Conservation (phyloP, 164 flowering plant genomes). For the Piper betle region DNA sequence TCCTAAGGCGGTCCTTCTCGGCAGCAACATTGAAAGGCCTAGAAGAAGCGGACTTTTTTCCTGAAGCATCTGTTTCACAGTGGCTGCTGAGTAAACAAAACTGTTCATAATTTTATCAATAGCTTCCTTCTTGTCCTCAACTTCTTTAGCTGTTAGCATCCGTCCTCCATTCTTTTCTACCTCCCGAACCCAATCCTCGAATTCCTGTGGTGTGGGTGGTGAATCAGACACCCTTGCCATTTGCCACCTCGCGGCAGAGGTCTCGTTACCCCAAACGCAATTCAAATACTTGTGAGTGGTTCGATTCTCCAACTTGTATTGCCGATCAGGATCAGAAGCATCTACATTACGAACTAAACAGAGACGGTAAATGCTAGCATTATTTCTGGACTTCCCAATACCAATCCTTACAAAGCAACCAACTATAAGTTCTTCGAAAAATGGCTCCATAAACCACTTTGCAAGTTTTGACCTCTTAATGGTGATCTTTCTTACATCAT, state of each 20-base stretch:
- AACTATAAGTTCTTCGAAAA: constrained; percentile 83
- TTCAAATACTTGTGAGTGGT: constrained; percentile 79
- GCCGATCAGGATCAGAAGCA: constrained; percentile 61
- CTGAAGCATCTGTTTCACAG: constrained; percentile 90
- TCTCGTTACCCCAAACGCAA: constrained; percentile 73
- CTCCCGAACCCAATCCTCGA: constrained; percentile 66
- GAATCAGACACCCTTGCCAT: constrained; percentile 93
- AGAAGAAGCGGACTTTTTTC: constrained; percentile 80
- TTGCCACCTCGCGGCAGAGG: constrained; percentile 91
- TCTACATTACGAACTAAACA: constrained; percentile 85
- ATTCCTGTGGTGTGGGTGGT: constrained; percentile 65
- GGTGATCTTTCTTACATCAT: constrained; percentile 73
- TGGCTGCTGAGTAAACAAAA: constrained; percentile 76
- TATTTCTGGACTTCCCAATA: constrained; percentile 63
- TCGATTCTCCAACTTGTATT: constrained; percentile 74
- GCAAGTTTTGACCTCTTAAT: constrained; percentile 79
- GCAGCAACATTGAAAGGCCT: constrained; percentile 80
- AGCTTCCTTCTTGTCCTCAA: constrained; percentile 64
- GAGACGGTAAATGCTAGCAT: constrained; percentile 59
- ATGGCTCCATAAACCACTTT: constrained; percentile 94
- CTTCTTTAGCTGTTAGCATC: constrained; percentile 60
- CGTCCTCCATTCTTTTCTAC: constrained; percentile 64
- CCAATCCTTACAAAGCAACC: constrained; percentile 97
- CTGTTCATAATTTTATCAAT: constrained; percentile 41
- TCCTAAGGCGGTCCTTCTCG: constrained; percentile 74